Conservation (phyloP, 1,284 basidiomycete genomes). For the Naganishia albida region DNA sequence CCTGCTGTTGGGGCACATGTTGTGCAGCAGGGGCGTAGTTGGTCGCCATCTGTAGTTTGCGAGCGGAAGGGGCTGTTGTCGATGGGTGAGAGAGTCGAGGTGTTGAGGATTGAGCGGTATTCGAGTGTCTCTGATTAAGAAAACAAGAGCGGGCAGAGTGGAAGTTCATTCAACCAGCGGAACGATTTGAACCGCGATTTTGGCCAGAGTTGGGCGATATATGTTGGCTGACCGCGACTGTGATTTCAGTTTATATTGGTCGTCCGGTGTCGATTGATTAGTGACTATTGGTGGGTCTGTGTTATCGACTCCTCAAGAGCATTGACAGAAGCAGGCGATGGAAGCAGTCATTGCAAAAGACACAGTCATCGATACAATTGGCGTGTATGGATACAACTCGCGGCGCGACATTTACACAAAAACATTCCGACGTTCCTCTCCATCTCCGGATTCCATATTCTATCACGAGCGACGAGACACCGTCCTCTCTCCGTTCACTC, state of each 20-base stretch:
- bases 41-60: background rate
- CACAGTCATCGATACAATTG: background rate
- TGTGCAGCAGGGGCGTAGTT: conserved; percentile 15
- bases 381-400: conserved; percentile 6
- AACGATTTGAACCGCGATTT: background rate
- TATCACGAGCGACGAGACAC: background rate
- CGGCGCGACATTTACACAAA: background rate
- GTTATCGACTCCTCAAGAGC: too few species aligned
- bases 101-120: background rate
- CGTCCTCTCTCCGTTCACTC: background rate
- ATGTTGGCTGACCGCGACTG: background rate
- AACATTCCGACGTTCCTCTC: background rate
- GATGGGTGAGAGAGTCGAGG: background rate
- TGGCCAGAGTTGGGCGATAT: background rate
- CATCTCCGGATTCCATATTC: background rate
- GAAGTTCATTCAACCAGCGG: background rate
- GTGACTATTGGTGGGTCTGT: too few species aligned
- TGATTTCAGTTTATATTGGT: background rate
- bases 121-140: background rate
- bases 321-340: background rate
- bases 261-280: background rate
- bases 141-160: background rate
- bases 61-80: background rate
- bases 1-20: background rate
- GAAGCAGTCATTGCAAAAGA: background rate